These are phyloP conservation scores for Waltergamsia citrina DNA, from an alignment of 2,329 filamentous ascomycete species.

Conservation along the genomic window DNA sequence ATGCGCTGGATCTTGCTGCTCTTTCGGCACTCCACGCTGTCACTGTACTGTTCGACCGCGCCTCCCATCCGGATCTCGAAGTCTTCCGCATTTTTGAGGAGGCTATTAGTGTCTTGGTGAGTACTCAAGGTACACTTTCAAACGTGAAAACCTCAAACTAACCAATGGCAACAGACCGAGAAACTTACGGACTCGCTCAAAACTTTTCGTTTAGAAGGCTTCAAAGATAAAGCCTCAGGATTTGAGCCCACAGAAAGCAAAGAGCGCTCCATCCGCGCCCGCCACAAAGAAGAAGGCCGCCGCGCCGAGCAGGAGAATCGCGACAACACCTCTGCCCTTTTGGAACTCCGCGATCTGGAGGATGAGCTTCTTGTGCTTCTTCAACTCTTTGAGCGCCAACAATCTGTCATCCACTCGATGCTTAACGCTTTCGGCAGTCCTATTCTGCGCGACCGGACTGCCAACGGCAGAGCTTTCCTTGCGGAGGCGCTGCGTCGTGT, in stretches of 20 bases:
- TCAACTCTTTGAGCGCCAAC: conserved; percentile 49
- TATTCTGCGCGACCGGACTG: conserved; percentile 28
- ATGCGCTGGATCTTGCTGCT: conserved; percentile 51
- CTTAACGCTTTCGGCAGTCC: conserved; percentile 29
- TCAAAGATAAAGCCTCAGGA: conserved; percentile 32
- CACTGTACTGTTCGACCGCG: conserved; percentile 49
- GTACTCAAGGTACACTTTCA: conserved; percentile 5
- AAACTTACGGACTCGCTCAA: conserved; percentile 54
- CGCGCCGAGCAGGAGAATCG: conserved; percentile 48
- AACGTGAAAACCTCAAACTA: background rate
- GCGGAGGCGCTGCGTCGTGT: conserved; percentile 41
- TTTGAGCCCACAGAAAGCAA: conserved; percentile 31
- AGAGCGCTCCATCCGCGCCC: conserved; percentile 23
- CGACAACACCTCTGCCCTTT: conserved; percentile 50
- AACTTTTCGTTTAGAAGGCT: conserved; percentile 48
- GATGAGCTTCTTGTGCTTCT: conserved; percentile 51
- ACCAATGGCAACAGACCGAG: conserved; percentile 37
- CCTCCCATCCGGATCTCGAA: conserved; percentile 51
- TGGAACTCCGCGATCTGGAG: conserved; percentile 55
- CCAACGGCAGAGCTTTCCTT: conserved; percentile 40
- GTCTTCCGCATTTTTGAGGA: conserved; percentile 58
- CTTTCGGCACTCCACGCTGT: conserved; percentile 53
- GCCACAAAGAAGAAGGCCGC: conserved; percentile 27
- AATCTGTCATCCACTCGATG: conserved; percentile 38
- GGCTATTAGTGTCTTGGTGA: conserved; percentile 51